Conservation (phyloP, 1,139 yeast genomes). For the Torulaspora pretoriensis region DNA sequence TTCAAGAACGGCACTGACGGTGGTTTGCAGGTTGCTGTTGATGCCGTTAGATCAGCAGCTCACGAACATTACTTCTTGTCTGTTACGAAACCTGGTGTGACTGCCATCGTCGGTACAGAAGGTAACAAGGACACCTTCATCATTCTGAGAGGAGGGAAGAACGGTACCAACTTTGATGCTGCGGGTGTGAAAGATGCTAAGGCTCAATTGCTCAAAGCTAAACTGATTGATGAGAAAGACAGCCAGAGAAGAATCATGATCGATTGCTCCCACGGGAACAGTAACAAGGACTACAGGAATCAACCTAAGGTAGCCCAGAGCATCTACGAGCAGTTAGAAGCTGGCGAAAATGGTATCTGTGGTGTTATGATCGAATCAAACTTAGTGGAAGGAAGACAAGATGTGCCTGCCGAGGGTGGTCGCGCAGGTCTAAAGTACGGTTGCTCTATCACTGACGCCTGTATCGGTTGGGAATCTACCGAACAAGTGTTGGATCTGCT, state of each 20-base stretch:
- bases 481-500: conserved; percentile 64
- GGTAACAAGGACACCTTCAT: conserved; percentile 91
- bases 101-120: conserved; percentile 90
- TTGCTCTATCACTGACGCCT: conserved; percentile 93
- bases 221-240: conserved; percentile 44
- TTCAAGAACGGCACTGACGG: conserved; percentile 98
- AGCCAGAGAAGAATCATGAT: conserved; percentile 78
- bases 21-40: conserved; percentile 83
- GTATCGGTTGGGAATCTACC: conserved; percentile 87
- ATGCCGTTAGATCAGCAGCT: conserved; percentile 88
- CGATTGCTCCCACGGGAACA: conserved; percentile 97
- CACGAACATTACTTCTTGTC: conserved; percentile 92
- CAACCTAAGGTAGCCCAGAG: conserved; percentile 88
- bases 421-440: conserved; percentile 78
- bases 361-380: conserved; percentile 97
- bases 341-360: conserved; percentile 75
- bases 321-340: conserved; percentile 70
- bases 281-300: conserved; percentile 81
- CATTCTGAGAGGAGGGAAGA: conserved; percentile 92
- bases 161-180: conserved; percentile 84
- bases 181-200: conserved; percentile 66
- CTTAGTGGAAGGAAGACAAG: conserved; percentile 87
- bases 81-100: conserved; percentile 92
- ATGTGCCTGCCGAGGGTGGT: conserved; percentile 76
- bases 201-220: conserved; percentile 56